Conservation (phyloP, 441 rosid genomes). For the Arabidopsis hybrid region DNA sequence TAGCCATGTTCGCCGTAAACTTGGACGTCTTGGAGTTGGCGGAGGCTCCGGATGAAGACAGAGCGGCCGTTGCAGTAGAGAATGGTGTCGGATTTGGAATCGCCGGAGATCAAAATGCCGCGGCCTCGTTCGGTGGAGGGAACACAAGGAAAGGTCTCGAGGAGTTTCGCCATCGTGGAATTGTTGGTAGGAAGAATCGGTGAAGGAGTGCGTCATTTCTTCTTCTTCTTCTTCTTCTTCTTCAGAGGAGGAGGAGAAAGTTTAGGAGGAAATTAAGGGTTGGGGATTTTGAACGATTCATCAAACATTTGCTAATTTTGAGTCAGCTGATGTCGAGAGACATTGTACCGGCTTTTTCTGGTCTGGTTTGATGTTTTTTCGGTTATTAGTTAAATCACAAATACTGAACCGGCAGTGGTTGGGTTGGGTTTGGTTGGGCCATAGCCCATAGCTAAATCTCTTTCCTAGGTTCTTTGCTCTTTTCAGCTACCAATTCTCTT, state of each 20-base stretch:
- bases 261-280: conserved; percentile 3
- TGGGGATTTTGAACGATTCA: conserved; percentile 11
- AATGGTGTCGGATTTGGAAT: conserved; percentile 69
- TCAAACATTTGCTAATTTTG: neutral
- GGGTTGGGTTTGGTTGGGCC: too few species aligned
- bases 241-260: neutral
- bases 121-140: conserved; percentile 94
- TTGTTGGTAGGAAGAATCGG: neutral
- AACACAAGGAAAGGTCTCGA: conserved; percentile 57
- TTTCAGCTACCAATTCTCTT: too few species aligned
- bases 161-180: conserved; percentile 38
- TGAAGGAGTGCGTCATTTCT: conserved; percentile 11
- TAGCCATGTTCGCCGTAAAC: conserved; percentile 89
- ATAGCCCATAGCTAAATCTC: too few species aligned
- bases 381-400: too few species aligned
- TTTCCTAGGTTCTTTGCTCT: too few species aligned
- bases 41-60: conserved; percentile 73
- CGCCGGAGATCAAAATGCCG: conserved; percentile 81
- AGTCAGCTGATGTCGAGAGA: neutral
- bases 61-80: conserved; percentile 88
- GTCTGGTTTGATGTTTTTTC: neutral
- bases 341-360: neutral
- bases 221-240: neutral
- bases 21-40: conserved; percentile 68
- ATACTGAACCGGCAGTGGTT: too few species aligned